Conservation (phyloP, 768 basidiomycete species). For the Serpula lacrymans region DNA sequence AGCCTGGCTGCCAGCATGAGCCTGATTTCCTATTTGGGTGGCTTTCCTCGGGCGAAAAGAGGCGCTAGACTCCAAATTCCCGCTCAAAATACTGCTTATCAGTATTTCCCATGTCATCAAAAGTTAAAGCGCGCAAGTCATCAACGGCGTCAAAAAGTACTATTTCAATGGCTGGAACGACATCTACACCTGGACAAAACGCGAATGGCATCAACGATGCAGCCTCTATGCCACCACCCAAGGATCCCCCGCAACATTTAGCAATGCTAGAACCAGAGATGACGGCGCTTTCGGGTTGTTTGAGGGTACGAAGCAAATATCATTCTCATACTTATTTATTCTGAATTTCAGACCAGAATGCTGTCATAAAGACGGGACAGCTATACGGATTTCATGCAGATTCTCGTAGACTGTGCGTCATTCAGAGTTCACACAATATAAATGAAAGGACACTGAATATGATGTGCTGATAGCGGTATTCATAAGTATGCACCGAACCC, state of each 20-base stretch:
- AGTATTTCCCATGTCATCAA: slow-evolving; percentile 44
- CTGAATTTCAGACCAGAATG: slow-evolving; percentile 37
- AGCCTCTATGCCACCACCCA: slow-evolving; percentile 53
- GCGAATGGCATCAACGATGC: slow-evolving; percentile 15
- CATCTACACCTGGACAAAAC: slow-evolving; percentile 26
- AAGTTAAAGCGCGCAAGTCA: slow-evolving; percentile 34
- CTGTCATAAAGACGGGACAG: slow-evolving; percentile 68
- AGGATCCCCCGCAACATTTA: slow-evolving; percentile 35
- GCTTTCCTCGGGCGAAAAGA: too few species aligned
- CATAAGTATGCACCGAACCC: slow-evolving; percentile 56
- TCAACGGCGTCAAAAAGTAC: slow-evolving; percentile 19
- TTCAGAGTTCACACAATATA: not conserved
- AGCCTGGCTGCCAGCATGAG: too few species aligned
- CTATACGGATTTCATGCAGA: slow-evolving; percentile 70
- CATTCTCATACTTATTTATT: not conserved
- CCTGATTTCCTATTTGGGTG: too few species aligned
- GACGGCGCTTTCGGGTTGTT: slow-evolving; percentile 49
- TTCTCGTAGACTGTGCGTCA: slow-evolving; percentile 58
- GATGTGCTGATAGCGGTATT: slow-evolving; percentile 43
- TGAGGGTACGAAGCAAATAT: slow-evolving; percentile 44
- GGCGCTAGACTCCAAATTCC: too few species aligned
- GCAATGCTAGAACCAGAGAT: slow-evolving; percentile 64
- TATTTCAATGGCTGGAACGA: slow-evolving; percentile 6
- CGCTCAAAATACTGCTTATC: too few species aligned
- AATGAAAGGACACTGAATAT: not conserved